Base-by-base conservation (phyloP, 2,329 filamentous ascomycete genomes). In the Tolypocladium nubicola region DNA sequence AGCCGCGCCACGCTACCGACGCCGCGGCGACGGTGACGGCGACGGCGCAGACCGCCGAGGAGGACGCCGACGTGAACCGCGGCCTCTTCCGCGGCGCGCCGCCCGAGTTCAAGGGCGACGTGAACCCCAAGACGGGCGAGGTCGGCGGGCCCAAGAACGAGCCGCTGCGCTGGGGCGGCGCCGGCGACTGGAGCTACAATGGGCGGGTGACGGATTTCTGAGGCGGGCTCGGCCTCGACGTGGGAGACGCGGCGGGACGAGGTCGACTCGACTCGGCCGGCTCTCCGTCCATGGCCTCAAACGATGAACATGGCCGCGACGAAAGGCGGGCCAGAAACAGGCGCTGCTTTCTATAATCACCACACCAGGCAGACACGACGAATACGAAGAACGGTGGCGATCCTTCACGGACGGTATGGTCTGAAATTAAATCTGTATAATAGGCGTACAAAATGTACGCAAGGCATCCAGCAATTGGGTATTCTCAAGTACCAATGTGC, bases 101-200 rank as follows among this genome's bases (percentile, higher is more conserved):
- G 66, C 92, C 94, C 1, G 93, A 97, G 75, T 99, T 99, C 66
- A 86, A 93, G 64, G 94, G 94, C 58, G 92, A 97, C 56, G 80
- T 79, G 57, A 97, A 99, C 71, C 94, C 94, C 3, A 88, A 87
- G 78, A 99, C 94, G 1, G 94, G 94, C 30, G 94, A 99, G 79
- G 84, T 97, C 13, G 94, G 94, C 7, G 94, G 94, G 1, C 94
- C 94, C 7, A 99, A 97, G 84, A 97, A 96, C 68, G 93, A 99
- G 74, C 94, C 94, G 55, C 68, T 97, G 69, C 77, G 92, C 65
- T 97, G 93, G 93, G 91, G 91, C 0, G 77, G 80, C 21, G 70
- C 66, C 0, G 86, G 89, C 1, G 84, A 87, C 66, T 99, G 92
- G 88, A 97, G 90, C 71, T 99, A 89, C 72, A 97, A 97, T 72